Conservation (phyloP, 2,329 filamentous ascomycete genomes). For the Claviceps sorghi region DNA sequence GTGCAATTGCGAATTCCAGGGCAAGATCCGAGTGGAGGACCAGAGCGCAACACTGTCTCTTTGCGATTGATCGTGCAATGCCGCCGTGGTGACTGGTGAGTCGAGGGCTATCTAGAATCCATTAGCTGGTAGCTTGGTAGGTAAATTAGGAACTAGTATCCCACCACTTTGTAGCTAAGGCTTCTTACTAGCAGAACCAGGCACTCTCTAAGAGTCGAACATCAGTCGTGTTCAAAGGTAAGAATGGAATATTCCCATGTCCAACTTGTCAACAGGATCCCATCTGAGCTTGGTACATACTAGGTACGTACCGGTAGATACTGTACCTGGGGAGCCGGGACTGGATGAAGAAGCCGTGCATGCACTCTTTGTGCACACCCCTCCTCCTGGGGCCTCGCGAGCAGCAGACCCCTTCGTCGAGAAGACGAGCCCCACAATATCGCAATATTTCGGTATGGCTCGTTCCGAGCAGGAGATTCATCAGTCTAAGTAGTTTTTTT, state of each 20-base stretch:
- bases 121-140: too few species aligned
- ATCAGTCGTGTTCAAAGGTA: not conserved
- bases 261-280: not conserved
- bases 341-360: too few species aligned
- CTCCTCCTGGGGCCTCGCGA: too few species aligned
- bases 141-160: too few species aligned
- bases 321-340: too few species aligned
- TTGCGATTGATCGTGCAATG: not conserved
- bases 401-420: not conserved
- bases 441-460: not conserved
- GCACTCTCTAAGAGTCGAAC: not conserved
- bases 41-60: not conserved
- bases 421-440: not conserved
- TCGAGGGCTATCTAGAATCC: too few species aligned
- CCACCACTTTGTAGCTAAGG: too few species aligned
- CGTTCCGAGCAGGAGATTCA: not conserved
- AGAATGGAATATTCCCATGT: not conserved
- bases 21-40: not conserved
- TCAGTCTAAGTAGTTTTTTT: not conserved
- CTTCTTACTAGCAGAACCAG: not conserved
- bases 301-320: too few species aligned
- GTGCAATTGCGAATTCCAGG: not conserved
- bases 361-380: too few species aligned
- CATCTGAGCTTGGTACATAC: too few species aligned
- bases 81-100: too few species aligned